phyloP scores from a whole-genome alignment of 2,329 filamentous ascomycete species.

The Epicoccum nigrum region DNA sequence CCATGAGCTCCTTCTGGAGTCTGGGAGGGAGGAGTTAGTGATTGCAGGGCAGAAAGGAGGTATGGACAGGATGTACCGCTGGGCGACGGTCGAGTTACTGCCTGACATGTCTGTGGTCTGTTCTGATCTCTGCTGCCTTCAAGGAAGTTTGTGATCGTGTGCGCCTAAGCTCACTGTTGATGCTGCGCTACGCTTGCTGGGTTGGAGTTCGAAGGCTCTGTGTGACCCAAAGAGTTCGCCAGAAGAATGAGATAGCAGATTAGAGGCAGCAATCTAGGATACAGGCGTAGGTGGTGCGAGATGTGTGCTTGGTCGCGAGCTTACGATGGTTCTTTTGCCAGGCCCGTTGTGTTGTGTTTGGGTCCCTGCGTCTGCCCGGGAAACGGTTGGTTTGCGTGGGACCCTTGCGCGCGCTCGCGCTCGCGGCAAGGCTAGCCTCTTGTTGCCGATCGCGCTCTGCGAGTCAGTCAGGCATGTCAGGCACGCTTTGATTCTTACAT shows the following conservation, averaged over 20 bases:
- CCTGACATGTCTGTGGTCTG: slow-evolving; percentile 34
- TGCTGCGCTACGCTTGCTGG: not conserved
- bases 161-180: slow-evolving; percentile 1
- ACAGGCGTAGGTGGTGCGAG: not conserved
- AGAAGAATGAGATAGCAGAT: not conserved
- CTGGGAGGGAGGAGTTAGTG: slow-evolving; percentile 64
- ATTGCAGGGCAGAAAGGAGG: no score
- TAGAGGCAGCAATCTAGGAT: not conserved
- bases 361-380: slow-evolving; percentile 28
- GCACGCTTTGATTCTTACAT: not conserved
- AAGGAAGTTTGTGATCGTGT: slow-evolving; percentile 2
- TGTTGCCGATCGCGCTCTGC: slow-evolving; percentile 15
- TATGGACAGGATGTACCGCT: slow-evolving; percentile 49
- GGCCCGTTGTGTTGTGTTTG: slow-evolving; percentile 25
- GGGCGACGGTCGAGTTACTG: slow-evolving; percentile 54
- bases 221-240: not conserved
- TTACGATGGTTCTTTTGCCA: slow-evolving; percentile 1
- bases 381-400: slow-evolving; percentile 19
- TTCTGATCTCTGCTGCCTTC: slow-evolving; percentile 1
- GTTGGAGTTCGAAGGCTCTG: not conserved
- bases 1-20: slow-evolving; percentile 96
- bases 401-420: slow-evolving; percentile 20
- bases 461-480: slow-evolving; percentile 4
- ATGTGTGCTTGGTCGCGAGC: not conserved
- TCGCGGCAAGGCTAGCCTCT: slow-evolving; percentile 5